Base-by-base conservation (phyloP, 2,329 filamentous ascomycete genomes). In the Pestalotiopsis sp. region DNA sequence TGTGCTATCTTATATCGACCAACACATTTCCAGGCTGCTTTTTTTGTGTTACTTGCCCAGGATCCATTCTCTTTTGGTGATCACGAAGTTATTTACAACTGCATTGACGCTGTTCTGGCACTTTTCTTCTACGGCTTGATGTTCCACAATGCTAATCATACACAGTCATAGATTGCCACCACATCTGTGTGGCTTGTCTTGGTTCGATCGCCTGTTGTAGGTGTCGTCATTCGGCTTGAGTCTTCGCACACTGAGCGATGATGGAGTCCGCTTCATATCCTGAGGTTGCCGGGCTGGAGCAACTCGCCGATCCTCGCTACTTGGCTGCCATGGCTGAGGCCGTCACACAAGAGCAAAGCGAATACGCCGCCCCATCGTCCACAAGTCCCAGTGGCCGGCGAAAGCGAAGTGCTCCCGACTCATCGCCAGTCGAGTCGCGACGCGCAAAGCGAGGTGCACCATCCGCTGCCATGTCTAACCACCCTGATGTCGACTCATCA, bases 391-490 rank as follows among this genome's bases (percentile, higher is more conserved):
- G 79, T 17, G 83, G 85, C 74, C 90, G 89, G 79, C 81, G 87
- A 69, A 89, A 89, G 81, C 86, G 87, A 66, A 81, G 83, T 67
- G 74, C 75, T 14, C 78, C 79, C 25, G 85, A 85, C 67, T 81
- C 82, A 9, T 78, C 77, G 2, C 87, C 77, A 2, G 87, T 86
- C 7, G 84, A 84, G 65, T 77, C 82, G 4, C 81, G 85, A 57
- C 84, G 86, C 23, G 79, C 80, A 55, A 90, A 88, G 77, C 86
- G 86, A 39, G 79, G 80, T 66, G 81, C 81, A 11, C 83, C 85
- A 11, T 75, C 82, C 6, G 81, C 83, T 4, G 75, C 82, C 69
- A 85, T 87, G 80, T 78, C 82, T 1, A 67, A 67, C 39, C 79
- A 81, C 14, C 71, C 78, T 20, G 81, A 82, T 39, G 74, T 79